Evolutionary conservation across 139 green algal genomes (phyloP), one percentile per base, ranked within the genome.

Genomic region (Volvox africanus): DNA sequence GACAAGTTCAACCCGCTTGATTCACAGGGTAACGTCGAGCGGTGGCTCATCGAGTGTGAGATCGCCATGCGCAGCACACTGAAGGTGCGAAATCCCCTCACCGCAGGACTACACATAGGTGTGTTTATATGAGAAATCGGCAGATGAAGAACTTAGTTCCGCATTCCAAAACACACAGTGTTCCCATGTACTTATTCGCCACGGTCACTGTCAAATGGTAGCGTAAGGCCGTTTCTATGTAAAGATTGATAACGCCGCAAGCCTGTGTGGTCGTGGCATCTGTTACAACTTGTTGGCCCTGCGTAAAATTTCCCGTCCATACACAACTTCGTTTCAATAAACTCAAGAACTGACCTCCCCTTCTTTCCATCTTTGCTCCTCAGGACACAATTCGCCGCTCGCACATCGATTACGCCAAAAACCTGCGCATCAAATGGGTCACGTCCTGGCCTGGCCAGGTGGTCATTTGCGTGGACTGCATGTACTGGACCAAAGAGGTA

Each of bases 31-130:
- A 94, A 94, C 71, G 96, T 98, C 71, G 96, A 98, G 94, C 94
- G 94, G 13, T 98, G 96, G 96, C 93, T 98, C 20, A 97, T 97
- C 61, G 96, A 98, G 80, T 96, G 93, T 55, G 95, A 97, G 93
- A 89, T 92, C 12, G 88, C 93, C 30, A 98, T 98, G 96, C 88
- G 93, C 2, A 92, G 95, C n/a, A 96, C 90, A 28, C 44, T 98
- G 35, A 95, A 94, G 86, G 85, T 89, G 44, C 36, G 44, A 55
- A n/a, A n/a, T n/a, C n/a, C n/a, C n/a, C n/a, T n/a, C n/a, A n/a
- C n/a, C n/a, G n/a, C n/a, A n/a, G n/a, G n/a, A n/a, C n/a, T n/a
- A n/a, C n/a, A n/a, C n/a, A n/a, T n/a, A n/a, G n/a, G n/a, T n/a
- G n/a, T n/a, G n/a, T n/a, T n/a, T n/a, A n/a, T n/a, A n/a, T n/a